Conservation (phyloP, 345 rosid genomes). For the Eucalyptus polybractea region DNA sequence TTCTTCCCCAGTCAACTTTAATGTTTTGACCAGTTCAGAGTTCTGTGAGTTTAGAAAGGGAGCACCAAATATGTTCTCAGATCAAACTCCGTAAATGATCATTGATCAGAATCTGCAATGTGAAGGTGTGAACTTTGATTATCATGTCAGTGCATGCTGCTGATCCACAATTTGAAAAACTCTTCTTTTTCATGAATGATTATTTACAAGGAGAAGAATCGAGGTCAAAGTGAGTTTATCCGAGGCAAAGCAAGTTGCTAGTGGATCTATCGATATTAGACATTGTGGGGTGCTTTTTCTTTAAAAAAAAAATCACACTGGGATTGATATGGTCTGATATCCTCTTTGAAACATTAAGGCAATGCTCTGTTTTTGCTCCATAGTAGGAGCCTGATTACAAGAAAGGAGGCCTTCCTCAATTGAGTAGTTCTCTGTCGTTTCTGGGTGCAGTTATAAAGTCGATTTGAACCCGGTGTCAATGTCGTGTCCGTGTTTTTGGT, state of each 20-base stretch:
- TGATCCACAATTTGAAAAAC: not conserved
- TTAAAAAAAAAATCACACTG: too few relatives aligned
- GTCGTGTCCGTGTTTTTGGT: not conserved
- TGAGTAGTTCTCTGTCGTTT: not conserved
- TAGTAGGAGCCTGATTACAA: not conserved
- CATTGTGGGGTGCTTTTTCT: not conserved
- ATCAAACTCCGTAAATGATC: not conserved
- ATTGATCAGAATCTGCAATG: not conserved
- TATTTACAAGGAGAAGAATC: not conserved
- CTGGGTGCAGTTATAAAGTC: not conserved
- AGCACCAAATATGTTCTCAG: not conserved
- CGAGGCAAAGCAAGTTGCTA: not conserved
- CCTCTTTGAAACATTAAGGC: not conserved
- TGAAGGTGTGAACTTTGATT: not conserved
- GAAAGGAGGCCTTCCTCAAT: not conserved
- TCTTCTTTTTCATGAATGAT: not conserved
- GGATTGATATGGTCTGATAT: not conserved
- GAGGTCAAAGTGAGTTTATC: not conserved
- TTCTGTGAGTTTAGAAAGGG: not conserved
- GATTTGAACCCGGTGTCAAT: not conserved
- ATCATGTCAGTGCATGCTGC: not conserved
- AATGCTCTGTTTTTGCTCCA: not conserved
- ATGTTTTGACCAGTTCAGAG: not conserved
- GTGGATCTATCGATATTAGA: not conserved
- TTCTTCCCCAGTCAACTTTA: not conserved